Percentiles rank a stretch among this genome's conserved stretches.
Evolutionary conservation across 768 basidiomycete genomes (phyloP).

Genomic region (button mushroom (Agaricus bisporus)): DNA sequence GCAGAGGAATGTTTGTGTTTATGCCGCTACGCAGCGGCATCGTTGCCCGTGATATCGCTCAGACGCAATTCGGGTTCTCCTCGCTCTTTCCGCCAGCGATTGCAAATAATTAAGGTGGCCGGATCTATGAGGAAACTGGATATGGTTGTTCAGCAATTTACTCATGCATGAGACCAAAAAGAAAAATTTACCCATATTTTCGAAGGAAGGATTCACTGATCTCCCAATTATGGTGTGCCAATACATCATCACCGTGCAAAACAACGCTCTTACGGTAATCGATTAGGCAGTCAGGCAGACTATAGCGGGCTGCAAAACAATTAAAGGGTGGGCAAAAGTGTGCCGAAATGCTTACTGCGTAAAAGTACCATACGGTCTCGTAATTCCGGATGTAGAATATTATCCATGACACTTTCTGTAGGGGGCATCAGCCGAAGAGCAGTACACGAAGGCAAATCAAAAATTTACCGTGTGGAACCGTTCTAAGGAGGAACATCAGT

Average conservation of each 20-base stretch:
- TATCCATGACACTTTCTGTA: constrained; percentile 86
- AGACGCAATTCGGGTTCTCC: constrained; percentile 69
- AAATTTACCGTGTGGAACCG: constrained; percentile 70
- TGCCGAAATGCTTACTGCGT: constrained; percentile 47
- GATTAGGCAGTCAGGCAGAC: constrained; percentile 73
- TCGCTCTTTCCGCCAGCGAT: constrained; percentile 85
- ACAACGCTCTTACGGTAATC: constrained; percentile 64
- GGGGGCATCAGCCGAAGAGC: constrained; percentile 5
- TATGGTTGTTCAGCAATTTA: neutral
- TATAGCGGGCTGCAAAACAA: constrained; percentile 54
- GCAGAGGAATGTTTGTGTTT: too few relatives aligned
- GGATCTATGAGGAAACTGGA: constrained; percentile 75
- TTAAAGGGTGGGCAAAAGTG: neutral
- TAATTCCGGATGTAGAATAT: constrained; percentile 82
- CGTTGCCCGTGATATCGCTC: constrained; percentile 26
- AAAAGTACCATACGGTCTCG: constrained; percentile 88
- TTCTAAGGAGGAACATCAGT: constrained; percentile 33
- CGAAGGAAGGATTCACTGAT: constrained; percentile 77
- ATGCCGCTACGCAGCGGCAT: neutral
- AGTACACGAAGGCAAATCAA: constrained; percentile 15
- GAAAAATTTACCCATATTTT: constrained; percentile 62
- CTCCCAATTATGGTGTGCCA: constrained; percentile 91
- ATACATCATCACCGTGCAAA: constrained; percentile 86
- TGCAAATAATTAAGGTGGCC: constrained; percentile 61
- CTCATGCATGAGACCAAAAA: neutral